A percentile compares a stretch with the other conserved stretches of the same genome.
phyloP scores from a whole-genome alignment of 306 rosid species.

The Pterocarpus macrocarpus region DNA sequence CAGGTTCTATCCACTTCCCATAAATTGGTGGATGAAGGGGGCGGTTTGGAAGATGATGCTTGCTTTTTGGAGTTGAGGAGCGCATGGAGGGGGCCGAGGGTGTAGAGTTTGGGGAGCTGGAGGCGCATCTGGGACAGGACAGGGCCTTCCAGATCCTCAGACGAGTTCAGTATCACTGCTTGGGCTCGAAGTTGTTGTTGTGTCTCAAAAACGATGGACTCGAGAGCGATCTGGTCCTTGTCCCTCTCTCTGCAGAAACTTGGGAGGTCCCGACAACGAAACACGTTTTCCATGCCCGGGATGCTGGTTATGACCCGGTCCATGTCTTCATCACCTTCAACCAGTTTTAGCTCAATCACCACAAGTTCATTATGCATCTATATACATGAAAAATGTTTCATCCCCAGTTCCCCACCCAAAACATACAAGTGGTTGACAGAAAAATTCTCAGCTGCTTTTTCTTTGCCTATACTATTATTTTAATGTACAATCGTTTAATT shows the following conservation, averaged over 20 bases:
- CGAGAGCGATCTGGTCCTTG: neutral
- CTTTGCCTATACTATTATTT: too few relatives aligned
- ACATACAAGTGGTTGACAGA: neutral
- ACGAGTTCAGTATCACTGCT: constrained; percentile 64
- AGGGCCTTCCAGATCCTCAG: constrained; percentile 65
- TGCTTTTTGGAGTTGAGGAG: constrained; percentile 40
- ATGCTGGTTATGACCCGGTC: constrained; percentile 49
- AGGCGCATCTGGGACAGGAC: constrained; percentile 45
- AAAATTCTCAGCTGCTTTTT: too few relatives aligned
- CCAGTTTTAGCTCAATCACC: too few relatives aligned
- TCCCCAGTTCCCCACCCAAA: neutral
- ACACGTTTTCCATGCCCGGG: constrained; percentile 61
- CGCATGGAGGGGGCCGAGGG: constrained; percentile 63
- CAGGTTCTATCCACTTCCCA: constrained; percentile 53
- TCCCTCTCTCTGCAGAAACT: constrained; percentile 31
- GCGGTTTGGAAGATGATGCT: neutral
- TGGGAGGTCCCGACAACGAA: constrained; percentile 67
- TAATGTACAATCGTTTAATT: too few relatives aligned
- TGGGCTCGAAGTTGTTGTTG: constrained; percentile 37
- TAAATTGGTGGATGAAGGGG: neutral
- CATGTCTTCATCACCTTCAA: constrained; percentile 60
- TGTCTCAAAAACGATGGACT: neutral
- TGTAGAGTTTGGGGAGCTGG: constrained; percentile 46
- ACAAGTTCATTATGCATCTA: too few relatives aligned
- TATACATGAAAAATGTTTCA: too few relatives aligned